Evolutionary conservation across 1,284 basidiomycete species (phyloP).

Genomic region (Moesziomyces sp.): DNA sequence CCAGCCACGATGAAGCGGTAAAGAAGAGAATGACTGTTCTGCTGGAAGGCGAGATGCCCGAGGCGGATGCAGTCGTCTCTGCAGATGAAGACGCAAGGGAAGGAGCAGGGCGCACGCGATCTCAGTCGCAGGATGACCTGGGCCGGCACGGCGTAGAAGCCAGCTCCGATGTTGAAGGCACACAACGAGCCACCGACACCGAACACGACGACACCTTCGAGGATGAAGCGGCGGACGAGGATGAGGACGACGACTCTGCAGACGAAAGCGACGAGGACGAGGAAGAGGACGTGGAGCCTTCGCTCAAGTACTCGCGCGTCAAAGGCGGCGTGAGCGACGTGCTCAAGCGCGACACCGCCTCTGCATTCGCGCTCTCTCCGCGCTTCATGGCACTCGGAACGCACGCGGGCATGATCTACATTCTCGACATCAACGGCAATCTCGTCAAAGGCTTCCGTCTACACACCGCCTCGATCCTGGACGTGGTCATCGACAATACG

Average conservation of each 20-base stretch:
- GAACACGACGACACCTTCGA: constrained; percentile 6
- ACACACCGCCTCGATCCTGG: constrained; percentile 88
- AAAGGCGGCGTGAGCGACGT: constrained; percentile 80
- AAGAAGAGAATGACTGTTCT: constrained; percentile 57
- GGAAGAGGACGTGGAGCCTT: constrained; percentile 64
- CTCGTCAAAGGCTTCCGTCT: constrained; percentile 90
- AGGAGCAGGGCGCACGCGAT: background rate
- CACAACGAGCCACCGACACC: constrained; percentile 2
- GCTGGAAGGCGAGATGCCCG: constrained; percentile 58
- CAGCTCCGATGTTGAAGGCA: constrained; percentile 1
- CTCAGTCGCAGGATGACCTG: background rate
- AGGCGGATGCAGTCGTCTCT: constrained; percentile 29
- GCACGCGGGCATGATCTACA: constrained; percentile 88
- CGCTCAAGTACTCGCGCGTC: constrained; percentile 89
- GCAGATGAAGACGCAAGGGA: background rate
- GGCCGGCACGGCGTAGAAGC: background rate
- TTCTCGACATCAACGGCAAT: constrained; percentile 82
- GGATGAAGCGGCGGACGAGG: background rate
- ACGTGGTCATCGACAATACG: constrained; percentile 84
- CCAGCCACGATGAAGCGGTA: constrained; percentile 5
- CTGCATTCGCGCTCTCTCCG: constrained; percentile 73
- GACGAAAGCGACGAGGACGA: constrained; percentile 26
- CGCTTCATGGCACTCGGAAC: constrained; percentile 81
- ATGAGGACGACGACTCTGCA: constrained; percentile 6
- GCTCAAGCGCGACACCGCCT: constrained; percentile 80